Evolutionary conservation across 805 yeast genomes (phyloP), one percentile per base, ranked within the genome.

Genomic region (Candida michaelii): DNA sequence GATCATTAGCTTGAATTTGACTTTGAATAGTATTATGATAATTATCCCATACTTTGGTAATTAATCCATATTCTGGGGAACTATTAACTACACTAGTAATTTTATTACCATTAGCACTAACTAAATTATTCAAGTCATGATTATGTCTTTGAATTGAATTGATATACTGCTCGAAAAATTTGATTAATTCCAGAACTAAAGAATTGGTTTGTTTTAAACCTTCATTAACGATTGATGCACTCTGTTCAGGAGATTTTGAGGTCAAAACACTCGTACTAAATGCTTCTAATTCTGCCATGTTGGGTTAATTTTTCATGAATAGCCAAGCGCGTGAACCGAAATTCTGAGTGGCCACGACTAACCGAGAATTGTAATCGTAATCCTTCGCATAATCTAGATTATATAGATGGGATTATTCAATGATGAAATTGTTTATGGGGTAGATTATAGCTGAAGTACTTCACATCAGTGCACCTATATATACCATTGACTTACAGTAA

Each of bases 61-160:
- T 48, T 60, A 64, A 42, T 55, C 79, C 59, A 59, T 66, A 58
- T 58, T 73, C 59, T 4, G 25, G 19, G 2, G 30, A 30, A 30
- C 25, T 24, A 17, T 30, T 34, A 9, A 44, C 23, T 13, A 42
- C 13, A 4, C 43, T 30, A 10, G 42, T 34, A 10, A 30, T 36
- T 9, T 30, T 33, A 18, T 7, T 27, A 15, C 48, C 30, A 59
- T 59, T 29, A n/a, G 36, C 12, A 3, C 12, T n/a, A 72, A 85
- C 69, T 73, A 87, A 76, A 31, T 69, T 72, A 29, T 85, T 80
- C 48, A 86, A 70, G 39, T 78, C 82, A 44, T 75, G 76, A 53
- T 83, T 83, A 38, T 57, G 53, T 21, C 49, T 53, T 17, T 55
- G 59, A 13, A 60, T 34, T 23, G 45, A 27, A 9, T 48, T 35